These are phyloP conservation scores for Elsinoe necatrix DNA, from an alignment of 2,329 filamentous ascomycete species.

Conservation along the genomic window DNA sequence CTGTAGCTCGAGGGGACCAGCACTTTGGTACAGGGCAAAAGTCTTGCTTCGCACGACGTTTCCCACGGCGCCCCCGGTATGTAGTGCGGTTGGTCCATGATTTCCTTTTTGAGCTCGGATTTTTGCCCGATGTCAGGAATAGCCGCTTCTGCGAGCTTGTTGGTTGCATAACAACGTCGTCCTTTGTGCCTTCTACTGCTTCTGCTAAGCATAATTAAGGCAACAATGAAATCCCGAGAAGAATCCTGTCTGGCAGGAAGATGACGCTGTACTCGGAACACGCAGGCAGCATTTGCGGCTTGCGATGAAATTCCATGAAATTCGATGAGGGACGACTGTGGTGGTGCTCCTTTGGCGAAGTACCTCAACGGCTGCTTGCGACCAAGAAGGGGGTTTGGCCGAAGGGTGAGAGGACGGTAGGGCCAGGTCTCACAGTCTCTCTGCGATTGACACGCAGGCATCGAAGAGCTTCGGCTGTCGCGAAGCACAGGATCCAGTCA, in stretches of 20 bases:
- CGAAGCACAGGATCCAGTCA: not conserved
- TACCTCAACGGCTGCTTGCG: not conserved
- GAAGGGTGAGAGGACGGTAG: not conserved
- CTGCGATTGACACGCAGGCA: not conserved
- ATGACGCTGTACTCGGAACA: not conserved
- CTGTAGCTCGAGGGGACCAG: too few species aligned
- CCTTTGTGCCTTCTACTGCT: too few species aligned
- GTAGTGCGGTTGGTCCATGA: not conserved
- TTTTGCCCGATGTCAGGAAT: not conserved
- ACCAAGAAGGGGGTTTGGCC: not conserved
- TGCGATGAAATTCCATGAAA: too few species aligned
- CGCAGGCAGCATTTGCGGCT: not conserved
- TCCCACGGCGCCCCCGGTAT: not conserved
- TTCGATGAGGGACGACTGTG: not conserved
- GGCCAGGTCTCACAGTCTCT: too few species aligned
- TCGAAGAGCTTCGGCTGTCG: not conserved
- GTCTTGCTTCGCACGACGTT: not conserved
- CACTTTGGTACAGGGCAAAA: too few species aligned
- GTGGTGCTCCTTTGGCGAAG: not conserved
- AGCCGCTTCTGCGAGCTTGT: not conserved
- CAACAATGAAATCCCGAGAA: too few species aligned
- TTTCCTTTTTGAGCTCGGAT: not conserved
- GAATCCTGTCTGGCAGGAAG: too few species aligned
- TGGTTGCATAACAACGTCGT: too few species aligned
- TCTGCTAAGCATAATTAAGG: too few species aligned